Percentiles rank a stretch among this genome's conserved stretches.
phyloP scores from a whole-genome alignment of 2,329 filamentous ascomycete species.

The Leptographium galeiforme region DNA sequence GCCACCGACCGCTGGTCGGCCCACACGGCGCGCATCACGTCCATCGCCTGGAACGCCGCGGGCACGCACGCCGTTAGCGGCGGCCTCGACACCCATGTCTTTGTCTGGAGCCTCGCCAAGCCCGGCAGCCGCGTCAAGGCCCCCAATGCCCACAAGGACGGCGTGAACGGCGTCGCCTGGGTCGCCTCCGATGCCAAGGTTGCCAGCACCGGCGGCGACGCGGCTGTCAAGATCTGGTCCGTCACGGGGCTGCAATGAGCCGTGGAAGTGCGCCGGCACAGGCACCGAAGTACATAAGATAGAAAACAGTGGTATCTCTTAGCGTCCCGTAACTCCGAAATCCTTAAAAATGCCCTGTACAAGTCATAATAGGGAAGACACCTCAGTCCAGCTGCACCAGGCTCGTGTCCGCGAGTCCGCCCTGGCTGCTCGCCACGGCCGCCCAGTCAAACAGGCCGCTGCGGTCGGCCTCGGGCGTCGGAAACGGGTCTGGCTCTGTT shows the following conservation, averaged over 20 bases:
- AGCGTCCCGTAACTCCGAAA: too few relatives aligned
- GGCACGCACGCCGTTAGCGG: slow-evolving; percentile 74
- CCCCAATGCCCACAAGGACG: slow-evolving; percentile 87
- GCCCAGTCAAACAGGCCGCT: slow-evolving; percentile 21
- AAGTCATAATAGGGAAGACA: neutral
- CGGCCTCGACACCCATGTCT: slow-evolving; percentile 79
- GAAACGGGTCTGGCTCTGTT: slow-evolving; percentile 15
- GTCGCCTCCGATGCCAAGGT: slow-evolving; percentile 51
- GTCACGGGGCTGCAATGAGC: slow-evolving; percentile 37
- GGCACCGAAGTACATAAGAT: too few relatives aligned
- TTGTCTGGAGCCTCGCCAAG: slow-evolving; percentile 76
- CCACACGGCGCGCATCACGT: slow-evolving; percentile 43
- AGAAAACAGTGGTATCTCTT: too few relatives aligned
- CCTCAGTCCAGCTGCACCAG: slow-evolving; percentile 6
- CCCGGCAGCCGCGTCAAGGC: slow-evolving; percentile 77
- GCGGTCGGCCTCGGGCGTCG: slow-evolving; percentile 15
- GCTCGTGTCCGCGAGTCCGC: neutral
- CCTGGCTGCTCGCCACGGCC: neutral
- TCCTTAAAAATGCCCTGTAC: neutral
- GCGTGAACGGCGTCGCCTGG: slow-evolving; percentile 78
- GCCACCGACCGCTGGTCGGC: slow-evolving; percentile 62
- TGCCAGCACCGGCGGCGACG: slow-evolving; percentile 74
- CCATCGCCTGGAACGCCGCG: slow-evolving; percentile 61
- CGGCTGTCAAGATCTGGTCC: slow-evolving; percentile 79
- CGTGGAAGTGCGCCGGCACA: too few relatives aligned